Evolutionary conservation across 2,329 filamentous ascomycete species (phyloP), one percentile per base, ranked within the genome.

Genomic region (Cercospora sojina): DNA sequence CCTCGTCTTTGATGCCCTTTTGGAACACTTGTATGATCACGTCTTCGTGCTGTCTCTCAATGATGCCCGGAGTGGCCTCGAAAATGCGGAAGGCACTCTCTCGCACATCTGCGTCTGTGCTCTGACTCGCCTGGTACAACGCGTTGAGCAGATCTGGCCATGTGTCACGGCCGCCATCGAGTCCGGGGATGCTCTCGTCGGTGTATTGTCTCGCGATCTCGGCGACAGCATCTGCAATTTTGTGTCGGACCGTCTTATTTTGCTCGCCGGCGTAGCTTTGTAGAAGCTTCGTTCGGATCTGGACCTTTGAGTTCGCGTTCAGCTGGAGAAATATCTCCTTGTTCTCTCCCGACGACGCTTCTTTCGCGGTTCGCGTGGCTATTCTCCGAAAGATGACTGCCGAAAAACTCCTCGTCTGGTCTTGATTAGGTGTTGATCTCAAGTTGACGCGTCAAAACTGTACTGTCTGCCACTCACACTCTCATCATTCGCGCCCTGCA

Each of bases 41-140:
- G 70, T 93, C 91, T 78, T 97, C 92, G 74, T 98, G 94, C 77
- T 97, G 92, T 80, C 90, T 94, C 81, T 97, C 93, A 74, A 99
- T 98, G 74, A 99, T 94, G 32, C 91, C 91, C 4, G 95, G 95
- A 0, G 94, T 98, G 1, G 93, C 94, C 53, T 93, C 90, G 78
- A 99, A 97, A 75, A 99, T 95, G 69, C 95, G 88, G 82, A 95
- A 99, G 18, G 95, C 92, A 57, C 90, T 92, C 81, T 98, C 95
- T 69, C 95, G 90, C 81, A 96, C 91, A 70, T 90, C 90, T 31
- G 91, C 81, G 69, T 97, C 91, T 62, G 86, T 83, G 23, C 92
- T 93, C 79, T 96, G 93, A 80, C 94, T 98, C 43, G 96, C 88
- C 74, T 92, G 89, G 83, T 97, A 97, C 58, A 99, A 85, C 20